Evolutionary conservation across 257 asterid genomes (phyloP), one percentile per base, ranked within the genome.

Genomic region (Schizonepeta tenuifolia): DNA sequence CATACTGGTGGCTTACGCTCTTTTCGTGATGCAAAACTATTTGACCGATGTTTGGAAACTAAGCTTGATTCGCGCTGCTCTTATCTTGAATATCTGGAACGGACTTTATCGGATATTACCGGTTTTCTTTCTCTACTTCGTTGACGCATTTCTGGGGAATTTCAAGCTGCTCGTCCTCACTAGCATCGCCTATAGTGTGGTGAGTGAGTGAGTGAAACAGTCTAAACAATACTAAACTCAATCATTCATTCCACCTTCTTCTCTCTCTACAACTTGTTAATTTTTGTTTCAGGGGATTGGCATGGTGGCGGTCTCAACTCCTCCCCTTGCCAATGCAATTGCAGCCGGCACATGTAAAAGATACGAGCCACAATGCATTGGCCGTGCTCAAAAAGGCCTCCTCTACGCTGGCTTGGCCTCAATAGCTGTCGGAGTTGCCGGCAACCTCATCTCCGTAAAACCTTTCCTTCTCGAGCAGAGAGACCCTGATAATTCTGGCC

Each of bases 41-140:
- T 61, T 89, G 28, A 87, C 90, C 0, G 57, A 80, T 33, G 89
- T 89, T 1, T 89, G 96, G 96, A 69, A 77, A 41, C 64, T 90
- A 50, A 81, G 82, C 28, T 56, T 86, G 17, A 80, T 85, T 24
- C 85, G 69, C 50, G 86, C 94, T 18, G 90, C 96, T 40, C 86
- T 68, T 1, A 84, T 86, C 35, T 36, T 84, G 77, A 89, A 87
- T 11, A 26, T 87, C 0, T 83, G 82, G 86, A 73, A 71, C 4
- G 95, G 92, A 22, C 9, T 83, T 20, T 55, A 71, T 9, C 28
- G 44, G 54, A 14, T 78, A 0, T 9, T 83, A 75, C 93, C 89
- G 0, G 20, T 79, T 22, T 53, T 79, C 22, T 78, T 82, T 44
- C 74, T 77, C 71, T 80, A 66, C 75, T 24, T 78, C 7, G 85